phyloP scores from a whole-genome alignment of 495 filamentous ascomycete species.

The Tuber microsphaerosporum region DNA sequence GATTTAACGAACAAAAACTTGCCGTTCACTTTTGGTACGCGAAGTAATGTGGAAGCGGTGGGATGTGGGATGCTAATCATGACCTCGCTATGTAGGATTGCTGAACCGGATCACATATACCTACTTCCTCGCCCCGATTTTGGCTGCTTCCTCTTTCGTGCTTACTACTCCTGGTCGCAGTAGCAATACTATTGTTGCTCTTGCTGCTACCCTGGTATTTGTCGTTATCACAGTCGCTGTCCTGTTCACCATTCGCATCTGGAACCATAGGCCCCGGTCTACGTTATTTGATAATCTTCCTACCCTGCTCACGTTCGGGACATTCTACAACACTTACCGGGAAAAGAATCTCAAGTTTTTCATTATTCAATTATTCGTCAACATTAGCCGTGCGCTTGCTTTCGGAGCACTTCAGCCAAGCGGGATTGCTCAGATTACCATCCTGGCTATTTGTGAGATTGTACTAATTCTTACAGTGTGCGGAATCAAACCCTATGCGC shows the following conservation, averaged over 20 bases:
- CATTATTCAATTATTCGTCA: constrained; percentile 73
- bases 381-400: constrained; percentile 75
- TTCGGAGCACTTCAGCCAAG: constrained; percentile 89
- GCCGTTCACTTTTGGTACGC: constrained; percentile 81
- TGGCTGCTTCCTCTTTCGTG: constrained; percentile 83
- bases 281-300: constrained; percentile 87
- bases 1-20: constrained; percentile 85
- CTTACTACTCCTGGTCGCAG: constrained; percentile 66
- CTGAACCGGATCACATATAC: constrained; percentile 82
- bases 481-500: constrained; percentile 82
- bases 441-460: constrained; percentile 90
- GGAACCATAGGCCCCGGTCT: constrained; percentile 69
- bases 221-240: constrained; percentile 61
- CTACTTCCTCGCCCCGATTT: constrained; percentile 79
- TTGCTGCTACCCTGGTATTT: constrained; percentile 67
- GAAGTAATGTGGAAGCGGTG: neutral
- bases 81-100: constrained; percentile 21
- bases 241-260: constrained; percentile 76
- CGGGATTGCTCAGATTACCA: constrained; percentile 81
- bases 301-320: constrained; percentile 82
- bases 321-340: constrained; percentile 94
- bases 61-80: constrained; percentile 12
- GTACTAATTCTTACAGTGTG: constrained; percentile 80
- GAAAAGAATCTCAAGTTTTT: constrained; percentile 80
- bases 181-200: constrained; percentile 58